Percentiles rank a stretch among this genome's conserved stretches.
phyloP scores from a whole-genome alignment of 2,329 filamentous ascomycete genomes.

The Corynespora cassiicola region DNA sequence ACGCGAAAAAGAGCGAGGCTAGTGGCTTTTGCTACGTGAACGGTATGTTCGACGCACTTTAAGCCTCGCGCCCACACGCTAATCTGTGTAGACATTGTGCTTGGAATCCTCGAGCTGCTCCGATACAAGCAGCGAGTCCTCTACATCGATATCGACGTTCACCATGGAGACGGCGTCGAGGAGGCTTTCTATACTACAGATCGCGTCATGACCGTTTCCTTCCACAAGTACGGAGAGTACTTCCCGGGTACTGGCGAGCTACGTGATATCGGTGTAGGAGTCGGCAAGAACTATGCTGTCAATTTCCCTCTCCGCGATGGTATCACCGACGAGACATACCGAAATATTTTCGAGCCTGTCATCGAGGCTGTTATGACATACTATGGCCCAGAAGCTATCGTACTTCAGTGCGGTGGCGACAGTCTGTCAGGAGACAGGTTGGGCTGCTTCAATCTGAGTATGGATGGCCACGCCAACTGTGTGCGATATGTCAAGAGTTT shows the following conservation, averaged over 20 bases:
- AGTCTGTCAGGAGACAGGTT: conserved; percentile 71
- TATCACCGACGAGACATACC: conserved; percentile 72
- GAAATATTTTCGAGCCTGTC: conserved; percentile 71
- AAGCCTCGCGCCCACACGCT: too few relatives aligned
- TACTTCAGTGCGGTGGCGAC: conserved; percentile 73
- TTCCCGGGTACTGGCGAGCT: conserved; percentile 74
- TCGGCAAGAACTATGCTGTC: conserved; percentile 71
- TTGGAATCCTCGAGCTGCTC: conserved; percentile 69
- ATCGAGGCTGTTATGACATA: conserved; percentile 73
- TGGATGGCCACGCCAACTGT: conserved; percentile 74
- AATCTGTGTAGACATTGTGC: conserved; percentile 63
- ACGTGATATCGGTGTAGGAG: conserved; percentile 71
- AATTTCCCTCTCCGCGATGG: conserved; percentile 74
- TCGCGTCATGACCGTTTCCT: conserved; percentile 74
- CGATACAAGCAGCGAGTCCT: conserved; percentile 69
- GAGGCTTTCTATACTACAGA: conserved; percentile 76
- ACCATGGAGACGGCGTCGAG: conserved; percentile 73
- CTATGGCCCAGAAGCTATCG: conserved; percentile 71
- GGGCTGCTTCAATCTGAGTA: conserved; percentile 74
- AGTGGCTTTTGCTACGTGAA: conserved; percentile 58
- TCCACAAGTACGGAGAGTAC: conserved; percentile 77
- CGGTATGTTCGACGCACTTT: conserved; percentile 29
- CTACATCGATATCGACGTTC: conserved; percentile 72
- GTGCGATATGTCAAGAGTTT: conserved; percentile 74
- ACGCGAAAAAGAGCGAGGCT: conserved; percentile 57